A percentile compares a stretch with the other conserved stretches of the same genome.
Conservation (phyloP, 805 yeast species). For the Nakazawaea ishiwadae region DNA sequence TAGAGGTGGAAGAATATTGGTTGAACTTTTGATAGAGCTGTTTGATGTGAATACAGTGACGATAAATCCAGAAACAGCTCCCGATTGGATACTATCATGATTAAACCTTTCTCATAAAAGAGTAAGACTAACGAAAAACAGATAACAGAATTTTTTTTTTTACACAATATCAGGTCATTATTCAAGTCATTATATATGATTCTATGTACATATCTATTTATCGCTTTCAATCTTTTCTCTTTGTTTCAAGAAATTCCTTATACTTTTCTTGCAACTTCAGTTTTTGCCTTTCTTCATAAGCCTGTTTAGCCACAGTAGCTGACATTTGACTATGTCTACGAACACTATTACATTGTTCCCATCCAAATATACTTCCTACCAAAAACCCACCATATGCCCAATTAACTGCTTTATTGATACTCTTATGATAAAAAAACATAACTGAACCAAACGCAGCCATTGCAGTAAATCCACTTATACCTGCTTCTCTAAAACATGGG, state of each 20-base stretch:
- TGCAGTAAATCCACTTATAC: slow-evolving; percentile 67
- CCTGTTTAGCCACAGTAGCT: slow-evolving; percentile 64
- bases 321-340: slow-evolving; percentile 63
- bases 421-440: slow-evolving; percentile 62
- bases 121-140: too few species aligned
- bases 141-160: too few species aligned
- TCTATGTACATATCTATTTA: neutral
- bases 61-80: slow-evolving; percentile 38
- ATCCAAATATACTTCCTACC: slow-evolving; percentile 75
- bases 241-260: slow-evolving; percentile 18
- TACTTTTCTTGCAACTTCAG: slow-evolving; percentile 28
- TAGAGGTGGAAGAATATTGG: slow-evolving; percentile 86
- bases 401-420: slow-evolving; percentile 57
- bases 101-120: too few species aligned
- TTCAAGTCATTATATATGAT: neutral
- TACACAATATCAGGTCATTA: too few species aligned
- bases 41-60: slow-evolving; percentile 44
- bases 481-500: slow-evolving; percentile 81
- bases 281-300: slow-evolving; percentile 26
- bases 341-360: slow-evolving; percentile 87
- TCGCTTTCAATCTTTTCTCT: slow-evolving; percentile 10
- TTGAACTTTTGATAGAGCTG: slow-evolving; percentile 82
- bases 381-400: slow-evolving; percentile 83
- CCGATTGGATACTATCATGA: slow-evolving; percentile 39
- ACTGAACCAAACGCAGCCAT: slow-evolving; percentile 67